phyloP scores from a whole-genome alignment of 345 rosid species.

The Euphorbia peplus region DNA sequence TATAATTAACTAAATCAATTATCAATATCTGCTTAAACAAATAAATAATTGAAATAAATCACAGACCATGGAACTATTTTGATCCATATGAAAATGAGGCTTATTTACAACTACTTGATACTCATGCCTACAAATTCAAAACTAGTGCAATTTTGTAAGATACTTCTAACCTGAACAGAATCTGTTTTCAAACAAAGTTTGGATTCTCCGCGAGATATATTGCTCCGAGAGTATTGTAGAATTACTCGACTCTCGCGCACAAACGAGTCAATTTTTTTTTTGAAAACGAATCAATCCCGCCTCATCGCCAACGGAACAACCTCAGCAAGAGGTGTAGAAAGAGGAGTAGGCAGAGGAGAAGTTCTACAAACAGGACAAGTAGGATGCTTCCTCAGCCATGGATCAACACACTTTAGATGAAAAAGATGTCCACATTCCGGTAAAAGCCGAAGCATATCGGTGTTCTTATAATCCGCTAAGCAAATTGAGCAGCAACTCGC shows the following conservation, averaged over 20 bases:
- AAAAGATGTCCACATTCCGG: conserved; percentile 83
- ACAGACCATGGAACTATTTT: too few relatives aligned
- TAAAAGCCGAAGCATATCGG: conserved; percentile 50
- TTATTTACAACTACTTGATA: too few relatives aligned
- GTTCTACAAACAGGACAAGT: conserved; percentile 79
- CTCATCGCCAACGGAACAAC: conserved; percentile 64
- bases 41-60: not conserved
- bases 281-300: conserved; percentile 23
- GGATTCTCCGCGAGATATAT: too few relatives aligned
- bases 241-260: too few relatives aligned
- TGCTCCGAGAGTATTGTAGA: too few relatives aligned
- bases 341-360: conserved; percentile 84
- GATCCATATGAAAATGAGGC: too few relatives aligned
- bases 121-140: too few relatives aligned
- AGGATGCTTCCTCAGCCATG: conserved; percentile 72
- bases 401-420: conserved; percentile 79
- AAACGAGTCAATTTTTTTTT: too few relatives aligned
- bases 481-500: conserved; percentile 74
- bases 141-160: too few relatives aligned
- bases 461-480: conserved; percentile 65
- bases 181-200: too few relatives aligned
- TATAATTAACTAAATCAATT: not conserved
- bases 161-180: too few relatives aligned
- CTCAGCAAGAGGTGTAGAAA: conserved; percentile 73
- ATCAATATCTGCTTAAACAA: not conserved